Conservation (phyloP, 805 yeast genomes). For the Isabelozyma rhagii region DNA sequence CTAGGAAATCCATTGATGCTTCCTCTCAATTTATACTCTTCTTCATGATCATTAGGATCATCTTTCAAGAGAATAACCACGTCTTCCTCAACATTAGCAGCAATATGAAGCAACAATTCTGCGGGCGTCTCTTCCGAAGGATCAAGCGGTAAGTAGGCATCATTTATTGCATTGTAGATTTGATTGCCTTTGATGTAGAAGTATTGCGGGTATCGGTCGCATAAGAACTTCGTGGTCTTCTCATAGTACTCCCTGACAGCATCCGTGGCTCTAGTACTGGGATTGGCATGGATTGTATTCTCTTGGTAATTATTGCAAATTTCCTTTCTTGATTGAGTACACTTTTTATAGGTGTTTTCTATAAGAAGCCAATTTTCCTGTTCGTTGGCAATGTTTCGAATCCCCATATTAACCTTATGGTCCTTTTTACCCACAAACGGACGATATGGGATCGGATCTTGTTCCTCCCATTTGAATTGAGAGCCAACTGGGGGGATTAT, state of each 20-base stretch:
- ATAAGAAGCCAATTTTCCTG: constrained; percentile 58
- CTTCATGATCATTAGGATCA: constrained; percentile 32
- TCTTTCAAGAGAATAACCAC: constrained; percentile 50
- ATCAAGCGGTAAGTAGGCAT: constrained; percentile 33
- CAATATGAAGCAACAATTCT: constrained; percentile 20
- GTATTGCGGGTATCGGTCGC: constrained; percentile 51
- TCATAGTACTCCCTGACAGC: constrained; percentile 53
- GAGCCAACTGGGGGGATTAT: constrained; percentile 22
- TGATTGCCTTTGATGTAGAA: constrained; percentile 31
- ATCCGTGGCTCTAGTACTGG: constrained; percentile 12
- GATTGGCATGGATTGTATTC: constrained; percentile 24
- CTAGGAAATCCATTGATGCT: constrained; percentile 64
- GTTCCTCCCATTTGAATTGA: constrained; percentile 42
- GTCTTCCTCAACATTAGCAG: constrained; percentile 58
- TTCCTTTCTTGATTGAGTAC: constrained; percentile 38
- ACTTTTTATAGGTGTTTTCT: constrained; percentile 55
- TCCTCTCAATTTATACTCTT: constrained; percentile 58
- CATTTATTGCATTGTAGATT: constrained; percentile 39
- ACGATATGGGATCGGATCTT: constrained; percentile 39
- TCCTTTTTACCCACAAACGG: constrained; percentile 36
- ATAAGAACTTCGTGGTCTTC: constrained; percentile 34
- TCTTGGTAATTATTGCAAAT: constrained; percentile 26
- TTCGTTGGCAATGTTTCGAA: constrained; percentile 23
- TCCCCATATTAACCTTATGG: constrained; percentile 34
- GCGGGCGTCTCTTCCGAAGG: constrained; percentile 11